Evolutionary conservation across 768 basidiomycete species (phyloP).

Genomic region (Suillus discolor): DNA sequence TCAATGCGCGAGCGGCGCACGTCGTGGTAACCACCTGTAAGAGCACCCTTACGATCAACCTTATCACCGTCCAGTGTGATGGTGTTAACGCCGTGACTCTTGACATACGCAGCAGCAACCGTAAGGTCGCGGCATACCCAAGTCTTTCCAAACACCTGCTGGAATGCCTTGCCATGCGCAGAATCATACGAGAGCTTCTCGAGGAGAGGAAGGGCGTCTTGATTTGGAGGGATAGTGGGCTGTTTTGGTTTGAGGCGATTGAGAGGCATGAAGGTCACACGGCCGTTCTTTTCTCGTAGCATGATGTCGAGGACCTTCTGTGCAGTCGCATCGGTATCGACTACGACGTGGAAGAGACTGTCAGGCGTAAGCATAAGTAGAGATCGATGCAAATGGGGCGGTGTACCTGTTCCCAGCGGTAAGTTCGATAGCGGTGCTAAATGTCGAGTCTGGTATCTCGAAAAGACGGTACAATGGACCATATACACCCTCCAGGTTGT

Average conservation of each 20-base stretch:
- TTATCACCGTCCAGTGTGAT: slow-evolving; percentile 98
- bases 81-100: slow-evolving; percentile 92
- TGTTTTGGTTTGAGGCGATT: slow-evolving; percentile 88
- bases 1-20: slow-evolving; percentile 88
- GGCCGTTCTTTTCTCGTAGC: slow-evolving; percentile 90
- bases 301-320: slow-evolving; percentile 90
- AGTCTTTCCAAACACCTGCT: slow-evolving; percentile 97
- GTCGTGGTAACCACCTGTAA: slow-evolving; percentile 97
- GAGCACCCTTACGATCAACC: slow-evolving; percentile 92
- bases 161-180: slow-evolving; percentile 78
- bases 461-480: slow-evolving; percentile 95
- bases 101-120: slow-evolving; percentile 91
- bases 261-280: slow-evolving; percentile 98
- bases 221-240: slow-evolving; percentile 61
- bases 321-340: slow-evolving; percentile 95
- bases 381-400: background rate
- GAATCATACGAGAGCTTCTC: slow-evolving; percentile 80
- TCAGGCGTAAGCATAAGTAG: slow-evolving; percentile 14
- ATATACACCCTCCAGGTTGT: slow-evolving; percentile 81
- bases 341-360: slow-evolving; percentile 96
- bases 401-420: slow-evolving; percentile 92
- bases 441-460: slow-evolving; percentile 84
- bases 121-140: slow-evolving; percentile 93
- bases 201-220: slow-evolving; percentile 80
- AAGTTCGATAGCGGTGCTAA: slow-evolving; percentile 90